A percentile compares a stretch with the other conserved stretches of the same genome.
Conservation (phyloP, 257 asterid species). For the Knoxia roxburghii region DNA sequence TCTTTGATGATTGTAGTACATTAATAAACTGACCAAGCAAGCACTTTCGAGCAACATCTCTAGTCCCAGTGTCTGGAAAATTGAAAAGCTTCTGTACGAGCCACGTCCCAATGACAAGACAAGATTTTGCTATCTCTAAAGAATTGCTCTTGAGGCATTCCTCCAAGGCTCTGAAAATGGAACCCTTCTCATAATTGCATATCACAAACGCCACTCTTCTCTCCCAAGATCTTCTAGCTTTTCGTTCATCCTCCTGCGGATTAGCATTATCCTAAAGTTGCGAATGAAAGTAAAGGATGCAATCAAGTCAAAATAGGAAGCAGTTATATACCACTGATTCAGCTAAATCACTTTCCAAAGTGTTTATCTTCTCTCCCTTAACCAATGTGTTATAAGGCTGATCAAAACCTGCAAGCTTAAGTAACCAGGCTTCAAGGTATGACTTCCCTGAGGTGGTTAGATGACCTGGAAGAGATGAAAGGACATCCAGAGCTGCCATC, state of each 20-base stretch:
- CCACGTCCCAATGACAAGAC: constrained; percentile 69
- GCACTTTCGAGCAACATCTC: constrained; percentile 58
- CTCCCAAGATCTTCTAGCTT: constrained; percentile 60
- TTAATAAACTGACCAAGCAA: constrained; percentile 65
- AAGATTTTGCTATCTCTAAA: constrained; percentile 59
- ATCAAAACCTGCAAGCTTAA: constrained; percentile 55
- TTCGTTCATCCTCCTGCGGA: constrained; percentile 60
- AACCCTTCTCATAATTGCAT: constrained; percentile 66
- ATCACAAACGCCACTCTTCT: constrained; percentile 63
- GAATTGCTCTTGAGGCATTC: constrained; percentile 66
- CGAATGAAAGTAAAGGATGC: neutral
- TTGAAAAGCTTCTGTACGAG: constrained; percentile 63
- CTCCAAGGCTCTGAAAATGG: constrained; percentile 57
- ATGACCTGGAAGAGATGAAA: constrained; percentile 60
- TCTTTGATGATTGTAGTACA: constrained; percentile 70
- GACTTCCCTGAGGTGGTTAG: constrained; percentile 38
- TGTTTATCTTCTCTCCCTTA: constrained; percentile 34
- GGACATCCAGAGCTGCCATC: constrained; percentile 49
- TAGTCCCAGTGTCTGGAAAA: constrained; percentile 59
- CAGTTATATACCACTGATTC: constrained; percentile 35
- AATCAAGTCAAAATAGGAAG: neutral
- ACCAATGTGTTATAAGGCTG: constrained; percentile 35
- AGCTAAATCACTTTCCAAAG: constrained; percentile 27
- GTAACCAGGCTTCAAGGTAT: constrained; percentile 57
- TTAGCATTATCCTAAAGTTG: neutral